Base-by-base conservation (phyloP, 441 rosid species). In the Gossypium schwendimanii region DNA sequence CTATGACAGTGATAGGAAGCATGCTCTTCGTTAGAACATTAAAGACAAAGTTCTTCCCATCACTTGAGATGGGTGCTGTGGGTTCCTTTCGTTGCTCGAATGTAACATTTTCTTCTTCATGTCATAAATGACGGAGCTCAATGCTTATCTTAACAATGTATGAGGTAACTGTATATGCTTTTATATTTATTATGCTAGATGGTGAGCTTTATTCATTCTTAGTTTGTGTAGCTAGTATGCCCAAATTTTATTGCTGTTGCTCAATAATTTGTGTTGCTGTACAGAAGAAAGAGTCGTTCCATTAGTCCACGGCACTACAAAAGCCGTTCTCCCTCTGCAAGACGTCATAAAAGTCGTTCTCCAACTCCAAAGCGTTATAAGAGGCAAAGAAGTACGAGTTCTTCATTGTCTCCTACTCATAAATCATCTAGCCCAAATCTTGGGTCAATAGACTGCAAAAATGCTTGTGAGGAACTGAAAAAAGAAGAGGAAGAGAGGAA, bases 121-220 rank as follows among this genome's bases (percentile, higher is more conserved):
- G 84, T 95, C 94, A 84, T 89, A 85, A 92, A 89, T 80, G 97
- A 86, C 88, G 99, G 99, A 88, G 98, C 91, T 80, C 79, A 73
- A 81, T 84, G 89, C 79, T 89, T 76, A 67, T 85, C 96, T 87
- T 87, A 83, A 83, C 93, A 86, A 78, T 89, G 86, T 84, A 67
- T 86, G 97, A 90, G 98, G 99, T 90, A 95, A 93, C 87, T 88
- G 86, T 83, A 83, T 78, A 81, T 84, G 85, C 87, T 92, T 85
- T 81, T 75, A 69, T 74, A 79, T 78, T 76, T 76, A 73, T 73
- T 76, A 77, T 80, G 81, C 59, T 76, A 75, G 76, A 81, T 69
- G 82, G 82, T 80, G 85, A 85, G 84, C 76, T 45, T 76, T 71
- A 74, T 71, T 79, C 78, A 72, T 77, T 77, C 75, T 74, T 81